Conservation (phyloP, 495 filamentous ascomycete genomes). For the Hyaloscypha variabilis region DNA sequence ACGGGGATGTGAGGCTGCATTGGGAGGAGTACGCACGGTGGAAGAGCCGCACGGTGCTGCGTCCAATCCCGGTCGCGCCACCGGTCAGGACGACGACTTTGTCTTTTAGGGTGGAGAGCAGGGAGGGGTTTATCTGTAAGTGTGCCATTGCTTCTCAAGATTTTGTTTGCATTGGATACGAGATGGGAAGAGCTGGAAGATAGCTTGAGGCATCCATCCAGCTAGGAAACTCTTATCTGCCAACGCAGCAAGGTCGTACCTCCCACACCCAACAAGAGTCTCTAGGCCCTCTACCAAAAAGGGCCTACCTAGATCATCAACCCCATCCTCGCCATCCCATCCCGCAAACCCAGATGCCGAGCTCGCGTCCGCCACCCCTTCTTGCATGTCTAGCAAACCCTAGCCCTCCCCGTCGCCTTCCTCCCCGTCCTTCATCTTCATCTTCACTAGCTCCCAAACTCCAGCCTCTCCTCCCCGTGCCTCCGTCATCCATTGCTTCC, state of each 20-base stretch:
- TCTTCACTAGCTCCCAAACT: not conserved
- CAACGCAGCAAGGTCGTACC: no score
- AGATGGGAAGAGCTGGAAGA: no score
- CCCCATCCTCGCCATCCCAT: not conserved
- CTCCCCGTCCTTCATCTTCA: not conserved
- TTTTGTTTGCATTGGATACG: no score
- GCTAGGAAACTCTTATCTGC: no score
- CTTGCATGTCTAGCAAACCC: no score
- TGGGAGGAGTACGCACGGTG: constrained; percentile 28
- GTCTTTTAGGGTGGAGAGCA: constrained; percentile 28
- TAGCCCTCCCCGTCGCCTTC: not conserved
- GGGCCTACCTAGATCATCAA: not conserved
- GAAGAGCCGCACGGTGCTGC: constrained; percentile 35
- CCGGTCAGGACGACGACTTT: constrained; percentile 43
- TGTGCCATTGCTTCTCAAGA: constrained; percentile 20
- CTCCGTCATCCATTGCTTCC: no score
- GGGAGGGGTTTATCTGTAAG: constrained; percentile 2
- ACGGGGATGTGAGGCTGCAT: not conserved
- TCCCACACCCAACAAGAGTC: no score
- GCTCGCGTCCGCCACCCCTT: no score
- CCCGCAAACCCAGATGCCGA: not conserved
- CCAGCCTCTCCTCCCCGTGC: not conserved
- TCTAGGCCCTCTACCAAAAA: no score
- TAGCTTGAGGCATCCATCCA: no score
- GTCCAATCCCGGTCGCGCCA: constrained; percentile 42